These are phyloP conservation scores for Chlamydomonas sphaeroides DNA, from an alignment of 139 green algal species.

Conservation along the genomic window DNA sequence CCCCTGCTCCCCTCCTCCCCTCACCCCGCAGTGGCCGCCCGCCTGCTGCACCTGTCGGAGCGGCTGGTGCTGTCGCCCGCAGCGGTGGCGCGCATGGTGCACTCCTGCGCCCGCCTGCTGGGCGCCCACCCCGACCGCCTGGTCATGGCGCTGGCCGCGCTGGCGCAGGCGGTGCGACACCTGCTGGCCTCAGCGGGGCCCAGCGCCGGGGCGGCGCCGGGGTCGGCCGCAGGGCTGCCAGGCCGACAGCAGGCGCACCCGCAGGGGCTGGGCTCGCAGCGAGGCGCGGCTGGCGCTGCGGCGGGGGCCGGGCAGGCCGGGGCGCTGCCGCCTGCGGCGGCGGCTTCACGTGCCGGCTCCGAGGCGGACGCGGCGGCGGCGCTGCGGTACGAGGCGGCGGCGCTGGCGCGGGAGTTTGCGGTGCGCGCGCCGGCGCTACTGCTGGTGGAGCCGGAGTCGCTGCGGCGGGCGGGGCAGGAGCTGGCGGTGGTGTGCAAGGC, in stretches of 20 bases:
- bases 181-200: neutral
- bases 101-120: conserved; percentile 39
- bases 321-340: neutral
- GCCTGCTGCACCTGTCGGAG: conserved; percentile 5
- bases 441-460: conserved; percentile 7
- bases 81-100: conserved; percentile 22
- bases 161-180: conserved; percentile 11
- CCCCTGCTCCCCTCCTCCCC: neutral
- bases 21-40: conserved; percentile 17
- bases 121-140: conserved; percentile 25
- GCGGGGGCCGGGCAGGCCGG: too few relatives aligned
- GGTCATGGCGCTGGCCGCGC: neutral
- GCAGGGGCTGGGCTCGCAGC: too few relatives aligned
- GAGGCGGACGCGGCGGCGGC: neutral
- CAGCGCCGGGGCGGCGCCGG: neutral
- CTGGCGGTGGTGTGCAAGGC: conserved; percentile 33
- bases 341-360: neutral
- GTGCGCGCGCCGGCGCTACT: conserved; percentile 42
- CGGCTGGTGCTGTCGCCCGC: neutral
- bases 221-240: too few relatives aligned
- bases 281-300: too few relatives aligned
- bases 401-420: conserved; percentile 16
- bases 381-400: neutral
- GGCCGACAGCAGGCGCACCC: neutral
- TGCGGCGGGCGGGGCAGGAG: conserved; percentile 12